Evolutionary conservation across 2,329 filamentous ascomycete species (phyloP).

Genomic region (Aspergillus bombycis): DNA sequence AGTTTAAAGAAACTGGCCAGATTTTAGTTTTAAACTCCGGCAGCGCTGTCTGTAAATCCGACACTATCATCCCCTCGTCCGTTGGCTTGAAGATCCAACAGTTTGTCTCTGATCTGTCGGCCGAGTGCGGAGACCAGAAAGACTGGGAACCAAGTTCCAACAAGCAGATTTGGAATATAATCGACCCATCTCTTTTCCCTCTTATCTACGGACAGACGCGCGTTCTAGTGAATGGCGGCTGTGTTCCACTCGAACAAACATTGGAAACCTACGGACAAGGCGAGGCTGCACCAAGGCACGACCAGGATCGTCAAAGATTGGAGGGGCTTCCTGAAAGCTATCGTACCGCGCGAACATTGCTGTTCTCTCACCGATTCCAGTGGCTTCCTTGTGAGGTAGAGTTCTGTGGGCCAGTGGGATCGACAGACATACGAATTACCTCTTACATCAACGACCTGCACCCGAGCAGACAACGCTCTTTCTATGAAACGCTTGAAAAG

Average conservation of each 20-base stretch:
- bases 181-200: constrained; percentile 8
- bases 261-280: not conserved
- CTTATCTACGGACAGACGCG: not conserved
- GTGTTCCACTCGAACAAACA: not conserved
- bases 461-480: not conserved
- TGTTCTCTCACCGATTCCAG: constrained; percentile 16
- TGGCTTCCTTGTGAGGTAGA: constrained; percentile 21
- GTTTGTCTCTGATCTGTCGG: not conserved
- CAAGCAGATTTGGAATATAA: not conserved
- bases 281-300: not conserved
- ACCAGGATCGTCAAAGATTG: not conserved
- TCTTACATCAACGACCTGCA: not conserved
- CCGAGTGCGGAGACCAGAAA: not conserved
- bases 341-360: not conserved
- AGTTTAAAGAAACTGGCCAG: constrained; percentile 8
- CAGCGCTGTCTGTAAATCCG: constrained; percentile 10
- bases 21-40: constrained; percentile 18
- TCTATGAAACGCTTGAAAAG: not conserved
- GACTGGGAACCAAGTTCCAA: not conserved
- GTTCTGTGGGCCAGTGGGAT: constrained; percentile 11
- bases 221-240: not conserved
- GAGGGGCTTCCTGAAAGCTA: not conserved
- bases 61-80: not conserved
- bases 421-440: constrained; percentile 11
- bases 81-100: constrained; percentile 3